Base-by-base conservation (phyloP, 164 flowering plant species). In the Tetrastigma voinierianum region DNA sequence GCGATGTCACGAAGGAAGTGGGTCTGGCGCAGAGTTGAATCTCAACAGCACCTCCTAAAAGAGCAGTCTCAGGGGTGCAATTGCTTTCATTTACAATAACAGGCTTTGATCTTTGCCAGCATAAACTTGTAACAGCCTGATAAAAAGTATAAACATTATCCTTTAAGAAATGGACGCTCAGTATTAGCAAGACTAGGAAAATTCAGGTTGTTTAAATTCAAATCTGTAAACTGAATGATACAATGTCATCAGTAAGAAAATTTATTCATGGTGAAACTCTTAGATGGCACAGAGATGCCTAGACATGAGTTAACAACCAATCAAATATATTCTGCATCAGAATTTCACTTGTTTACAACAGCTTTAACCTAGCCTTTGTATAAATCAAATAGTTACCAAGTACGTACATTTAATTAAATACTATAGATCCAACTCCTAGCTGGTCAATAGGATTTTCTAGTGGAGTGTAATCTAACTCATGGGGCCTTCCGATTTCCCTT, bases 101-200 rank as follows among this genome's bases (percentile, higher is more conserved):
- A 32, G 99, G 95, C 74, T 87, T 96, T 61, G 97, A 83, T 80
- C 97, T 90, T 80, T 96, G 98, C 99, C 99, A 96, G 82, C 92
- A 90, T 66, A 96, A 84, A 76, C 93, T 90, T 75, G 97, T 79
- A 66, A 93, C 91, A 70, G 96, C 92, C 99, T 96, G 88, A 54
- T 51, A 55, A 72, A 73, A 67, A 70, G 15, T 53, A 43, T 2
- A 65, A 72, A 45, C 59, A 17, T 32, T 7, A 45, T 3, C 9
- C 11, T 7, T n/a, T 18, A 60, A 61, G 25, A 45, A n/a, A 12
- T 44, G 19, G 46, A 19, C 14, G 23, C 13, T 80, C 61, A 81
- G 78, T 47, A 67, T 52, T 43, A 46, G 53, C 53, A 59, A 62
- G 16, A 48, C 48, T 21, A 52, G 25, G 24, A 45, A 49, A 58